Percentiles rank a stretch among this genome's conserved stretches.
These are phyloP conservation scores for Pestalotiopsis sp. DNA, from an alignment of 2,329 filamentous ascomycete genomes.

Conservation along the genomic window DNA sequence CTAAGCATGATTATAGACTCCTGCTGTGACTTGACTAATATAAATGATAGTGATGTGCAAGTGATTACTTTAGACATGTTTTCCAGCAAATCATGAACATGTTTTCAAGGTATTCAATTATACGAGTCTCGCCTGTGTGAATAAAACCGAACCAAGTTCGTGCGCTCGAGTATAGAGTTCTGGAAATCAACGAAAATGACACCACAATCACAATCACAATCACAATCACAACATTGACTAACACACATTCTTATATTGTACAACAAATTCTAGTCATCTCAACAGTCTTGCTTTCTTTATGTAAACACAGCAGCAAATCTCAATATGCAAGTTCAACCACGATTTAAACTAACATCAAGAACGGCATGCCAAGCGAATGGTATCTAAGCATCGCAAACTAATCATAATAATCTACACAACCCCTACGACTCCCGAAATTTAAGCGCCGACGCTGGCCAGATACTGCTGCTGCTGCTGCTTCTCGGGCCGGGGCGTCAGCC, in stretches of 20 bases:
- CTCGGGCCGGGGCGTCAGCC: conserved; percentile 32
- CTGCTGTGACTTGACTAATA: not conserved
- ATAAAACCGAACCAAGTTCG: too few species aligned
- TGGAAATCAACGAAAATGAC: too few species aligned
- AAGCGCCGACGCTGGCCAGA: conserved; percentile 17
- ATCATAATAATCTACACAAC: not conserved
- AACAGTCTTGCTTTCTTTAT: not conserved
- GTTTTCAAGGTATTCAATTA: too few species aligned
- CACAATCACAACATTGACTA: not conserved
- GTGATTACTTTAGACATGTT: not conserved
- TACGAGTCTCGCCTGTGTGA: too few species aligned
- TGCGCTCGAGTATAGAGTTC: too few species aligned
- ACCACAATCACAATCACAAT: not conserved
- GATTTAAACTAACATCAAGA: not conserved
- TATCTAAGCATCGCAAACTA: not conserved
- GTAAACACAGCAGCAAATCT: not conserved
- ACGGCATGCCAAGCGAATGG: not conserved
- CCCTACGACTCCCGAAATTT: not conserved
- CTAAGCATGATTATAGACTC: not conserved
- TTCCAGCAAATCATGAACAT: not conserved
- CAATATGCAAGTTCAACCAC: too few species aligned
- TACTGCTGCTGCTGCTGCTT: conserved; percentile 19
- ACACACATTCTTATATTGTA: not conserved
- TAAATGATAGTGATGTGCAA: not conserved
- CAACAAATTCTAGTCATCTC: not conserved